Conservation (phyloP, 1,139 yeast species). For the Meyerozyma guilliermondii region DNA sequence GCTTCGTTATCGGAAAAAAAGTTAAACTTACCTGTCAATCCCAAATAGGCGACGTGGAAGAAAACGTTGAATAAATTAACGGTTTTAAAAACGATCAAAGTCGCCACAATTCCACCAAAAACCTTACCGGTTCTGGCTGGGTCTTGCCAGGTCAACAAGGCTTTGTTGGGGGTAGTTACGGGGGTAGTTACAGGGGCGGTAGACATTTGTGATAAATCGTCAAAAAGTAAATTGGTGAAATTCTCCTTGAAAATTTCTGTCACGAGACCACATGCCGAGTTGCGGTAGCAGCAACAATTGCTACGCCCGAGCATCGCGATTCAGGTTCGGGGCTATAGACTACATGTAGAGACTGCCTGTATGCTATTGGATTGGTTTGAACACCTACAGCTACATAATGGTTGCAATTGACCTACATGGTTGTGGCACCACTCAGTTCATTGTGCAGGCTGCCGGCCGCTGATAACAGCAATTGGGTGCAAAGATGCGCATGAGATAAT, state of each 20-base stretch:
- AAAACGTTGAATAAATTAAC: conserved; percentile 67
- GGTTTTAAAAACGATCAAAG: conserved; percentile 60
- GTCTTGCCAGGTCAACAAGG: conserved; percentile 74
- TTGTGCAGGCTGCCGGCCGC: neutral
- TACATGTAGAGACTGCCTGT: neutral
- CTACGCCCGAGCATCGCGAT: neutral
- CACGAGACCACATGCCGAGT: conserved; percentile 1
- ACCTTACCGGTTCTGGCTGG: conserved; percentile 77
- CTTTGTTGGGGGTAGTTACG: neutral
- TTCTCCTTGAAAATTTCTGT: conserved; percentile 1
- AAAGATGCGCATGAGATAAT: neutral
- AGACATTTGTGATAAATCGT: conserved; percentile 1
- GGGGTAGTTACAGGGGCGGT: conserved; percentile 11
- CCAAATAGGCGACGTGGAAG: conserved; percentile 49
- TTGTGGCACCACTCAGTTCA: neutral
- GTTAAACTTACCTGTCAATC: conserved; percentile 38
- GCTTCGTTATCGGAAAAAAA: neutral
- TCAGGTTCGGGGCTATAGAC: neutral
- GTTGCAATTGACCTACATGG: neutral
- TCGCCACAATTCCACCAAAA: conserved; percentile 58
- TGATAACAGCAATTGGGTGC: neutral
- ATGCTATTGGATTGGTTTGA: neutral
- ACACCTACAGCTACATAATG: neutral
- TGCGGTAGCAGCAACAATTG: conserved; percentile 1
- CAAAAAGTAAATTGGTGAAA: neutral